Base-by-base conservation (phyloP, 2,329 filamentous ascomycete genomes). In the Parascedosporium putredinis region DNA sequence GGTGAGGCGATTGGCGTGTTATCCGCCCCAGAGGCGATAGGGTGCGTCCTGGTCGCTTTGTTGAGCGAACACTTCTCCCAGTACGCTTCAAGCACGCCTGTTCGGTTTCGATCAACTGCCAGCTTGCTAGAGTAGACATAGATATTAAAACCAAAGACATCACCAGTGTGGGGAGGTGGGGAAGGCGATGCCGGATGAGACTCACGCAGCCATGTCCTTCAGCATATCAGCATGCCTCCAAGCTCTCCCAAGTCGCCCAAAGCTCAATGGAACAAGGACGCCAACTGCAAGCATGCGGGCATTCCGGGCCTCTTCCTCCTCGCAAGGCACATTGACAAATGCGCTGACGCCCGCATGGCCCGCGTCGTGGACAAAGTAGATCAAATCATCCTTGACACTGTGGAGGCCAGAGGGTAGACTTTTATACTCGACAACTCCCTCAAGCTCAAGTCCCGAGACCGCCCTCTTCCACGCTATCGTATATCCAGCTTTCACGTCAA, bases 281-380 rank as follows among this genome's bases (percentile, higher is more conserved):
- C 93, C 93, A 1, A 97, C 88, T 12, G 91, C 86, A 55, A 96
- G 82, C 81, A 98, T 96, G 58, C 86, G 81, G 46, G 93, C 93
- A 72, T 95, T 87, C 53, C 93, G 84, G 48, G 87, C 80, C 48
- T 79, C 81, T 53, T 78, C 79, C 57, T 88, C 86, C 12, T 84
- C 81, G 45, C 88, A 89, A 2, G 86, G 84, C 55, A 78, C 79
- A 64, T 95, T 95, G 63, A 93, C 74, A 63, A 96, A 98, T 24
- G 90, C 89, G 69, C 89, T 95, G 57, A 97, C 75, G 24, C 93
- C 93, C 4, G 89, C 90, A 68, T 89, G 84, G 43, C 79, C 74
- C 45, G 79, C 71, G 53, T 80, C 83, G 61, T 97, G 89, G 40
- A 95, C 83, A 64, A 97, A 98, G 71, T 97, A 98, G 60, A 89